Evolutionary conservation across 495 filamentous ascomycete species (phyloP).

Genomic region (Aspergillus homomorphus): DNA sequence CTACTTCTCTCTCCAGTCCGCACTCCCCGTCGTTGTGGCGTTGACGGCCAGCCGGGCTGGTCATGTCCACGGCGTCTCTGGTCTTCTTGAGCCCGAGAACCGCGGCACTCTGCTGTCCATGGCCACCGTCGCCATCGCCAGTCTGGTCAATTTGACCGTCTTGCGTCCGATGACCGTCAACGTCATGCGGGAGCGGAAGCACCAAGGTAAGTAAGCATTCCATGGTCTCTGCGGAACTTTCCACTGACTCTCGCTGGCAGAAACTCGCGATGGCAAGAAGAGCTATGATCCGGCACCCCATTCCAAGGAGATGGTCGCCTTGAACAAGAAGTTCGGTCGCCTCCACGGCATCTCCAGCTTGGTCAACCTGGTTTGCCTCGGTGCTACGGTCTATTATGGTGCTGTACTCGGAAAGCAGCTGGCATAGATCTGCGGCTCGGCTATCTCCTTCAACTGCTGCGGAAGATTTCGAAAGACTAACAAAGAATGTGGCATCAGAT

Average conservation of each 20-base stretch:
- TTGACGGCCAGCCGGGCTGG: conserved; percentile 68
- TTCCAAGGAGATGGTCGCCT: conserved; percentile 71
- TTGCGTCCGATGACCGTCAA: conserved; percentile 70
- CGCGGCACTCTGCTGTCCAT: conserved; percentile 63
- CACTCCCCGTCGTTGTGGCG: conserved; percentile 67
- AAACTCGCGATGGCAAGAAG: conserved; percentile 79
- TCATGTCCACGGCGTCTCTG: conserved; percentile 44
- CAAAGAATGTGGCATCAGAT: no score
- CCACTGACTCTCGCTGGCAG: conserved; percentile 28
- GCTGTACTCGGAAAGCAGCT: conserved; percentile 60
- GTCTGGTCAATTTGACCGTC: conserved; percentile 61
- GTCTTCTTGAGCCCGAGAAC: conserved; percentile 55
- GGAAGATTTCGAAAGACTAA: background rate
- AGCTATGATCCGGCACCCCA: conserved; percentile 71
- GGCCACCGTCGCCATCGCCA: conserved; percentile 58
- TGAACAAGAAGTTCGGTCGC: conserved; percentile 77
- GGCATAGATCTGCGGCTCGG: background rate
- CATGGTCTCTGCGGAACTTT: background rate
- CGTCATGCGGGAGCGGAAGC: conserved; percentile 69
- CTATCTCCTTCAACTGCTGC: background rate
- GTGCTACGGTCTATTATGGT: conserved; percentile 71
- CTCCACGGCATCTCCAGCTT: conserved; percentile 76
- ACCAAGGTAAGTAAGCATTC: conserved; percentile 56
- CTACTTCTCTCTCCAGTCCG: conserved; percentile 81
- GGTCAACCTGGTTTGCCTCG: conserved; percentile 66